Evolutionary conservation across 2,329 filamentous ascomycete genomes (phyloP).

Genomic region (Diaporthe longicolla): DNA sequence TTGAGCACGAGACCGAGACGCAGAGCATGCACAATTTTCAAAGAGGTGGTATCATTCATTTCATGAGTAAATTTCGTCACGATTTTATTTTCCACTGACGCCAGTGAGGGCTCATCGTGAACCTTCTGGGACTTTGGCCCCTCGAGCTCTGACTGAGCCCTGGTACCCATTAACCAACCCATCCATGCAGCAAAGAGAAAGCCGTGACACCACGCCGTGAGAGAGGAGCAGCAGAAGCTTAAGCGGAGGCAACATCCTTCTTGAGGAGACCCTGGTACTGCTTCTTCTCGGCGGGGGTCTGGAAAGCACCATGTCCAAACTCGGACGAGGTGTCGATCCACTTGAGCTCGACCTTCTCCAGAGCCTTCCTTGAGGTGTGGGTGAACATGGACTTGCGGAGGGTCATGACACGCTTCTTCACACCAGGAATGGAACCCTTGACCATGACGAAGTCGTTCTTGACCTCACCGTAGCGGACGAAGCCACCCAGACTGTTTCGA

Average conservation of each 20-base stretch:
- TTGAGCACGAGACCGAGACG: neutral
- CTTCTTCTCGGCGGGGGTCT: conserved; percentile 98
- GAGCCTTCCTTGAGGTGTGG: conserved; percentile 93
- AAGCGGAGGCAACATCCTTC: conserved; percentile 82
- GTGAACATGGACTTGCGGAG: conserved; percentile 99
- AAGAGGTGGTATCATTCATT: conserved; percentile 37
- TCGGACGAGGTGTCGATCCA: conserved; percentile 99
- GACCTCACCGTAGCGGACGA: conserved; percentile 99
- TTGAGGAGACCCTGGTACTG: conserved; percentile 98
- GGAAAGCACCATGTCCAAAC: conserved; percentile 99
- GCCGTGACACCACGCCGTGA: conserved; percentile 68
- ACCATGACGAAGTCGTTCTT: conserved; percentile 99
- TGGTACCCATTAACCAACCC: conserved; percentile 41
- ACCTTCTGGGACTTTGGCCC: conserved; percentile 36
- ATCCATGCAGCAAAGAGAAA: conserved; percentile 55
- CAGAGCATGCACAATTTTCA: conserved; percentile 15
- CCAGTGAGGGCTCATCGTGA: conserved; percentile 34
- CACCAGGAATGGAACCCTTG: conserved; percentile 97
- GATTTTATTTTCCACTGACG: conserved; percentile 39
- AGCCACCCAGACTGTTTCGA: conserved; percentile 86
- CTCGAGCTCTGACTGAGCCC: conserved; percentile 36
- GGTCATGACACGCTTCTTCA: conserved; percentile 99
- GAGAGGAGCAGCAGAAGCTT: conserved; percentile 56
- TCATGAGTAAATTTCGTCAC: conserved; percentile 37
- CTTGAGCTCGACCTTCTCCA: conserved; percentile 99